Conservation (phyloP, 176 grass and related monocot species). For the Oryza meyeriana region DNA sequence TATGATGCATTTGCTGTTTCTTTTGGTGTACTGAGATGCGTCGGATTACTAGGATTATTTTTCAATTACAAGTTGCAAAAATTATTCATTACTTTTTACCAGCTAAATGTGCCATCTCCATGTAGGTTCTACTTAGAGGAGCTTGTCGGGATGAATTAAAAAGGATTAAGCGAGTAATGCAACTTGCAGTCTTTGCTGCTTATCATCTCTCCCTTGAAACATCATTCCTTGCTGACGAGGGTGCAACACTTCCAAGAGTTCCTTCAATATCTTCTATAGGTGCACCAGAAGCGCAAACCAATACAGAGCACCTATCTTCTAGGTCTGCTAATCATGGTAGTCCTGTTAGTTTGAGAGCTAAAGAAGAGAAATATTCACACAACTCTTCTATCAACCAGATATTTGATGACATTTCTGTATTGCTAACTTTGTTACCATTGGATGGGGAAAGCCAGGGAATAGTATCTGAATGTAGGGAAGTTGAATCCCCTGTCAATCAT, state of each 20-base stretch:
- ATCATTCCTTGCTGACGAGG: conserved; percentile 88
- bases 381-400: conserved; percentile 30
- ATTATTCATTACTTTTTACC: neutral
- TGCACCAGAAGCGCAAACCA: conserved; percentile 8
- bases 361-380: conserved; percentile 24
- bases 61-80: conserved; percentile 3
- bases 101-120: conserved; percentile 24
- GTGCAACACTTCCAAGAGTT: conserved; percentile 54
- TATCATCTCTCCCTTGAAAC: conserved; percentile 84
- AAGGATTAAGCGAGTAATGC: conserved; percentile 66
- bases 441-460: conserved; percentile 5
- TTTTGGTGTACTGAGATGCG: neutral
- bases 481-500: conserved; percentile 18
- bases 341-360: conserved; percentile 8
- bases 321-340: conserved; percentile 13
- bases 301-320: conserved; percentile 15
- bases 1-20: neutral
- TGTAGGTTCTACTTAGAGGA: conserved; percentile 77
- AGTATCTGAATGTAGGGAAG: conserved; percentile 15
- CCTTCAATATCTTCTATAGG: conserved; percentile 25
- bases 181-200: conserved; percentile 80
- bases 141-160: conserved; percentile 67
- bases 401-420: conserved; percentile 25
- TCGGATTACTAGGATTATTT: neutral
- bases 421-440: conserved; percentile 28